Base-by-base conservation (phyloP, 352 stramenopile species). In the Pythium chondricola region DNA sequence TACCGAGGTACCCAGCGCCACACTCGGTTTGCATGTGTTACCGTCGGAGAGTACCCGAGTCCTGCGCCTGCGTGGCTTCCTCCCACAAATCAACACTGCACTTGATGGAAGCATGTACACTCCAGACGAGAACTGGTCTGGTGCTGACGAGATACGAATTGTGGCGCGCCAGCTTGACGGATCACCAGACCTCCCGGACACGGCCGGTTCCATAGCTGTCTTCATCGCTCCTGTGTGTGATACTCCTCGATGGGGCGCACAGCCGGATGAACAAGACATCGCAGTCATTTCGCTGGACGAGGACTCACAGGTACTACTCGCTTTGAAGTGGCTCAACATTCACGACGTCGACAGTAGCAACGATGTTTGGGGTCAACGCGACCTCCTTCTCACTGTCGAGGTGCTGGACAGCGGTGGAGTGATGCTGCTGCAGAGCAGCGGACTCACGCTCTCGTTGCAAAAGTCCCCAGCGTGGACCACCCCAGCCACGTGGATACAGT, bases 181-280 rank as follows among this genome's bases (percentile, higher is more conserved):
- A 14, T n/a, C n/a, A 18, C 35, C 25, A 20, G 4, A 38, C 27
- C 5, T 20, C 21, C n/a, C 26, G 13, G 27, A 13, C 36, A 43
- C 44, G 7, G 47, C 43, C 1, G 38, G 44, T 3, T 48, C 46
- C 6, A 38, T 85, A 14, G 68, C 62, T 13, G 36, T 86, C 10
- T 72, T 66, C 40, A 62, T 87, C 22, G 11, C 52, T 1, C 65
- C 72, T n/a, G 58, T 76, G n/a, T 89, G 75, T 26, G 73, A 89
- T 43, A 52, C 67, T 6, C 69, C 75, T 1, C 38, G 35, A 8
- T 89, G 75, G 75, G 42, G 39, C 5, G 21, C 6, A 5, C 6
- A 32, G n/a, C 21, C 2, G 16, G 16, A 29, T 4, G 11, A 11
- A 4, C 37, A 38, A 13, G 27, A 31, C 17, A 20, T 48, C 6